A percentile compares a stretch with the other conserved stretches of the same genome.
Conservation (phyloP, 257 asterid genomes). For the Nicotiana sylvestris region DNA sequence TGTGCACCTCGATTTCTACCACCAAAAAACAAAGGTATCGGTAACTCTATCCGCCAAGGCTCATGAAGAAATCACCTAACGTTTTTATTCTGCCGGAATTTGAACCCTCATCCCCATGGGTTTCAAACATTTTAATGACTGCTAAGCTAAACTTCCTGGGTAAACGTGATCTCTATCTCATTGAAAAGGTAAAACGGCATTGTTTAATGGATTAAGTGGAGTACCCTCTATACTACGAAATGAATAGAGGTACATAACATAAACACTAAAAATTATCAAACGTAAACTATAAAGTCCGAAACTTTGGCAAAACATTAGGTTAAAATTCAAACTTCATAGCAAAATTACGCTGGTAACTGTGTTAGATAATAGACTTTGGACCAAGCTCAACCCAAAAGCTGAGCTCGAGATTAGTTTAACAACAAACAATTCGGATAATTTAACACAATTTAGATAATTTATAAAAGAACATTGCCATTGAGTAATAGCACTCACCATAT, state of each 20-base stretch:
- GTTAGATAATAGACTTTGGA: neutral
- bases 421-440: too few relatives aligned
- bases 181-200: neutral
- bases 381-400: neutral
- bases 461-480: neutral
- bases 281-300: neutral
- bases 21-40: neutral
- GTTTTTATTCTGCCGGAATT: neutral
- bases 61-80: neutral
- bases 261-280: neutral
- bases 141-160: neutral
- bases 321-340: neutral
- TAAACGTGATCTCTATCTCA: neutral
- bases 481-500: slow-evolving; percentile 32
- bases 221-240: neutral
- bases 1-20: neutral
- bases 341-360: neutral
- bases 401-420: too few relatives aligned
- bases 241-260: neutral
- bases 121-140: neutral
- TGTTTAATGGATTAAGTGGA: neutral
- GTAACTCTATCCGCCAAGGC: neutral
- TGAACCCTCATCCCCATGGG: neutral
- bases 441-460: too few relatives aligned
- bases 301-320: neutral